Base-by-base conservation (phyloP, 176 grass and related monocot genomes). In the Triticum turgidum region DNA sequence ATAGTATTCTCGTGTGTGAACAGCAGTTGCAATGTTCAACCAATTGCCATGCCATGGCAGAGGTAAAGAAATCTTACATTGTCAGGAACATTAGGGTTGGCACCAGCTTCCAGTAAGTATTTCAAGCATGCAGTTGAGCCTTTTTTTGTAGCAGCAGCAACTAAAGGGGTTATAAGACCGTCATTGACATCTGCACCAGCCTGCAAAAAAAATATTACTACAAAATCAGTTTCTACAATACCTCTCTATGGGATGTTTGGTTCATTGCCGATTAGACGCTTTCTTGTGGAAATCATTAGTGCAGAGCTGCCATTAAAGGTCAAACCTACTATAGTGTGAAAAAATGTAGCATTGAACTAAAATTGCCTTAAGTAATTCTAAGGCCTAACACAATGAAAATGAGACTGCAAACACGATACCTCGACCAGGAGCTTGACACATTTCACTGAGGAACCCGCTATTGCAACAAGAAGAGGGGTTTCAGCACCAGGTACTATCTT, bases 361-460 rank as follows among this genome's bases (percentile, higher is more conserved):
- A 66, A 30, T 15, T 15, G 1, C 5, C 25, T 15, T 8, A 42
- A 69, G 69, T 41, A 72, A 22, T 66, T 66, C 27, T 7, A 17
- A 66, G 27, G 9, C 37, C 69, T 11, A 24, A 70, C 4, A 5
- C 22, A 84, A 41, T 74, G 37, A 83, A 74, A 69, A 11, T 45
- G 11, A 82, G 44, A 35, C 9, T 15, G 33, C 12, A 74, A 5
- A 58, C n/a, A 54, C 66, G 75, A 45, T 84, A 84, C 82, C 82
- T 84, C 58, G 76, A 84, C 59, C 38, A 84, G 82, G 56, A 84
- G 71, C 58, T 76, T 84, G 58, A 84, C 82, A 76, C 82, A 84
- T 84, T 84, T 35, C 59, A 84, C 71, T 65, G 71, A 84, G 9
- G 82, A 65, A 84, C 22, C 82, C 35, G 34, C 34, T 65, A 84